Percentiles rank a stretch among this genome's conserved stretches.
Evolutionary conservation across 2,329 filamentous ascomycete genomes (phyloP).

Genomic region (Neopestalotiopsis sp.): DNA sequence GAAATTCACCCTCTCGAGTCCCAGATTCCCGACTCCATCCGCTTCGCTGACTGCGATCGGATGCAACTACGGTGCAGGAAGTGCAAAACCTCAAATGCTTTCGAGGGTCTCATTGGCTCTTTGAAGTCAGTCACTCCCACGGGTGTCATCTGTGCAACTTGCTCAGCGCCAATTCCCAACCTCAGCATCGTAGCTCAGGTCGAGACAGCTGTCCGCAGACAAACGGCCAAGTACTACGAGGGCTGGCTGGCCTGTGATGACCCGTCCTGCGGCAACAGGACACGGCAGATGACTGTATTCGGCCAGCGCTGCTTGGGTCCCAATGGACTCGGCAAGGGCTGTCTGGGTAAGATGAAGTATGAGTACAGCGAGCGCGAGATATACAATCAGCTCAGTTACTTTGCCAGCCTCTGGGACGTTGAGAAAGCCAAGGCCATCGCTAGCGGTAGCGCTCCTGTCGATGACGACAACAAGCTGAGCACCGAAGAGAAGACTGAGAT

Average conservation of each 20-base stretch:
- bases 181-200: slow-evolving; percentile 85
- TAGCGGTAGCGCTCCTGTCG: slow-evolving; percentile 23
- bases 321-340: slow-evolving; percentile 82
- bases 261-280: slow-evolving; percentile 81
- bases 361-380: slow-evolving; percentile 87
- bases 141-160: slow-evolving; percentile 77
- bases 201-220: slow-evolving; percentile 79
- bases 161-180: slow-evolving; percentile 67
- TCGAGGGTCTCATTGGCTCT: slow-evolving; percentile 70
- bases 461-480: slow-evolving; percentile 39
- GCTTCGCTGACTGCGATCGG: slow-evolving; percentile 81
- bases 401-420: slow-evolving; percentile 84
- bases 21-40: slow-evolving; percentile 88
- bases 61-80: slow-evolving; percentile 79
- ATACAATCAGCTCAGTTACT: slow-evolving; percentile 94
- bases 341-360: slow-evolving; percentile 85
- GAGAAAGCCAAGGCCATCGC: slow-evolving; percentile 72
- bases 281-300: slow-evolving; percentile 91
- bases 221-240: slow-evolving; percentile 87
- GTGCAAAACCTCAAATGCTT: slow-evolving; percentile 75
- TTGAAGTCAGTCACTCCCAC: slow-evolving; percentile 47
- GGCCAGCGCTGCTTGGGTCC: slow-evolving; percentile 89
- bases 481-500: slow-evolving; percentile 68
- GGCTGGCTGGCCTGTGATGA: slow-evolving; percentile 93
- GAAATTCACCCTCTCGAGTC: slow-evolving; percentile 92